Conservation (phyloP, 2,329 filamentous ascomycete genomes). For the Aspergillus bombycis region DNA sequence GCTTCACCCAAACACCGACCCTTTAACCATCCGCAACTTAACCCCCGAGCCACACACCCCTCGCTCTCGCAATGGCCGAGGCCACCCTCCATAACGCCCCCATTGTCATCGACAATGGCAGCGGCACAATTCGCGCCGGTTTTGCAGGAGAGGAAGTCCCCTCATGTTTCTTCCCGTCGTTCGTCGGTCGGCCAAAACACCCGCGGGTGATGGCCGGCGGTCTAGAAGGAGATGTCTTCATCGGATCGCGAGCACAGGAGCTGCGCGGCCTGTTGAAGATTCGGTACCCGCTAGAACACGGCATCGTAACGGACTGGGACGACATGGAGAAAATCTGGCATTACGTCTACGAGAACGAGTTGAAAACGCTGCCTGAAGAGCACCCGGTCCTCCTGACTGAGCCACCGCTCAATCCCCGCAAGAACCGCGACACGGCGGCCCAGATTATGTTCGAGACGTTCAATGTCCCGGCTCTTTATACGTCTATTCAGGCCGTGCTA, state of each 20-base stretch:
- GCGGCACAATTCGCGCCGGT: slow-evolving; percentile 93
- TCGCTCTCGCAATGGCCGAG: slow-evolving; percentile 59
- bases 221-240: slow-evolving; percentile 94
- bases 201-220: slow-evolving; percentile 93
- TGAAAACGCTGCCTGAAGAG: slow-evolving; percentile 98
- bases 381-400: slow-evolving; percentile 96
- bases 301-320: slow-evolving; percentile 98
- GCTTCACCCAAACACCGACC: slow-evolving; percentile 24
- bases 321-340: slow-evolving; percentile 99
- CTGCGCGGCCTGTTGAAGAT: slow-evolving; percentile 93
- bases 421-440: slow-evolving; percentile 93
- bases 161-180: slow-evolving; percentile 97
- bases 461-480: slow-evolving; percentile 95
- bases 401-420: slow-evolving; percentile 89
- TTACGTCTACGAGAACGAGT: slow-evolving; percentile 91
- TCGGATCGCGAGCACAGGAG: slow-evolving; percentile 88
- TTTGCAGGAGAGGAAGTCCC: slow-evolving; percentile 96
- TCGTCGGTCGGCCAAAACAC: slow-evolving; percentile 95
- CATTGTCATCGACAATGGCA: slow-evolving; percentile 98
- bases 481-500: slow-evolving; percentile 93
- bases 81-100: slow-evolving; percentile 87
- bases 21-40: slow-evolving; percentile 13
- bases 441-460: slow-evolving; percentile 99
- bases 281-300: slow-evolving; percentile 91
- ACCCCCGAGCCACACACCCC: slow-evolving; percentile 18